These are phyloP conservation scores for Cetraspora pellucida DNA, from an alignment of 192 early-diverging fungal species.

Conservation along the genomic window DNA sequence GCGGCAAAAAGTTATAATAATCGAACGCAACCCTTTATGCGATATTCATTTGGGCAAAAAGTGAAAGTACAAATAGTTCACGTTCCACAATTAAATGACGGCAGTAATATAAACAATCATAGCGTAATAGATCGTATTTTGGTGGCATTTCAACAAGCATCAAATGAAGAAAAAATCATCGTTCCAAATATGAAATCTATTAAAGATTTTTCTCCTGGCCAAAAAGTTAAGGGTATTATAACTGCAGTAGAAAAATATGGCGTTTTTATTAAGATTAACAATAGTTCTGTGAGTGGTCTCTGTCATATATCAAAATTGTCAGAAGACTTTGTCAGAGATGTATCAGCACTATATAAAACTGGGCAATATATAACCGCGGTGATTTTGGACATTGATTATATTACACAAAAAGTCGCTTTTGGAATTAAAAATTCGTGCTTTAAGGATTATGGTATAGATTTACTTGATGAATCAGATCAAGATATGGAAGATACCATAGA, in stretches of 20 bases:
- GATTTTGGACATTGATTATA: slow-evolving; percentile 73
- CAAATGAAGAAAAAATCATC: slow-evolving; percentile 38
- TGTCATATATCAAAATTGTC: slow-evolving; percentile 86
- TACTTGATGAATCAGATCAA: slow-evolving; percentile 43
- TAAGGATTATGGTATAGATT: slow-evolving; percentile 36
- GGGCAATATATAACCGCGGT: slow-evolving; percentile 85
- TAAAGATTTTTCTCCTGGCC: slow-evolving; percentile 65
- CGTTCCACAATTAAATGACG: slow-evolving; percentile 36
- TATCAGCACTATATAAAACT: slow-evolving; percentile 74
- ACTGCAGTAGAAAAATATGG: slow-evolving; percentile 74
- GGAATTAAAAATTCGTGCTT: slow-evolving; percentile 89
- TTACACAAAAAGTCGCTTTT: slow-evolving; percentile 70
- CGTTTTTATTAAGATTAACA: slow-evolving; percentile 80
- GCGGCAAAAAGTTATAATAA: slow-evolving; percentile 62
- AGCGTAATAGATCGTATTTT: slow-evolving; percentile 67
- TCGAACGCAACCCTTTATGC: slow-evolving; percentile 61
- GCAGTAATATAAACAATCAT: slow-evolving; percentile 42
- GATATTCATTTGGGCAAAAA: slow-evolving; percentile 61
- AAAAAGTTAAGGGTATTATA: slow-evolving; percentile 80
- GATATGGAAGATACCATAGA: slow-evolving; percentile 42
- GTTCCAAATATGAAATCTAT: slow-evolving; percentile 37
- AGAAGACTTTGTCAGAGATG: slow-evolving; percentile 71
- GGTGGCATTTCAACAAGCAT: slow-evolving; percentile 63
- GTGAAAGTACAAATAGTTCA: slow-evolving; percentile 49
- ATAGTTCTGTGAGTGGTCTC: slow-evolving; percentile 75